Conservation (phyloP, 345 rosid species). For the Conringia planisiliqua region DNA sequence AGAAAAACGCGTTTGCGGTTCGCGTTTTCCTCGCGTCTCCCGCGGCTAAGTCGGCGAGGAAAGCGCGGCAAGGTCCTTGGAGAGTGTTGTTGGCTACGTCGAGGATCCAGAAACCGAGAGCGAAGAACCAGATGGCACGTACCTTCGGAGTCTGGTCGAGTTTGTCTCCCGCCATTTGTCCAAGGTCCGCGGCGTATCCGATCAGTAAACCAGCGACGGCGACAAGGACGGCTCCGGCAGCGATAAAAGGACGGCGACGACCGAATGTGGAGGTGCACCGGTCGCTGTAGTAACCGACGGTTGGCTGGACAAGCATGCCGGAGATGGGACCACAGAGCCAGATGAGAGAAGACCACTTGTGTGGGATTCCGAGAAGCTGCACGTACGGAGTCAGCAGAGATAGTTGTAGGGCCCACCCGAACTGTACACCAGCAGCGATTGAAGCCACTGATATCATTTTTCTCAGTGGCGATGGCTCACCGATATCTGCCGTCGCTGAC, state of each 20-base stretch:
- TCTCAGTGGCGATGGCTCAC: conserved; percentile 22
- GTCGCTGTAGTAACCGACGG: conserved; percentile 81
- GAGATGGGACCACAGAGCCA: conserved; percentile 70
- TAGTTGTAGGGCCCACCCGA: conserved; percentile 88
- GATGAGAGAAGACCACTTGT: conserved; percentile 71
- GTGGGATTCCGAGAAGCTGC: conserved; percentile 79
- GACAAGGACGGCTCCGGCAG: conserved; percentile 46
- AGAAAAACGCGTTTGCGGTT: conserved; percentile 49
- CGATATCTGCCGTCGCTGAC: background rate
- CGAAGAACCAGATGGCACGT: background rate
- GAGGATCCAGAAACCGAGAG: conserved; percentile 18
- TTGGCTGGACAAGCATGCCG: conserved; percentile 61
- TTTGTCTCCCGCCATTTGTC: conserved; percentile 35
- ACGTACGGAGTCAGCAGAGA: conserved; percentile 81
- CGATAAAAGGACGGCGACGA: conserved; percentile 83
- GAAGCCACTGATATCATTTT: conserved; percentile 63
- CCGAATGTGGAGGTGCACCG: conserved; percentile 63
- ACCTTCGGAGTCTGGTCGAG: background rate
- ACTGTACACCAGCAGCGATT: conserved; percentile 83
- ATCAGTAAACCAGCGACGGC: conserved; percentile 58
- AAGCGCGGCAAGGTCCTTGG: conserved; percentile 82
- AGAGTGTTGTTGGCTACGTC: conserved; percentile 86
- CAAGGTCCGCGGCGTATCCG: conserved; percentile 78
- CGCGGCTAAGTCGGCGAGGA: conserved; percentile 70
- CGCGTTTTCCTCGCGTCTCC: conserved; percentile 47